These are phyloP conservation scores for Solanum chilense DNA, from an alignment of 257 asterid genomes.

Conservation along the genomic window DNA sequence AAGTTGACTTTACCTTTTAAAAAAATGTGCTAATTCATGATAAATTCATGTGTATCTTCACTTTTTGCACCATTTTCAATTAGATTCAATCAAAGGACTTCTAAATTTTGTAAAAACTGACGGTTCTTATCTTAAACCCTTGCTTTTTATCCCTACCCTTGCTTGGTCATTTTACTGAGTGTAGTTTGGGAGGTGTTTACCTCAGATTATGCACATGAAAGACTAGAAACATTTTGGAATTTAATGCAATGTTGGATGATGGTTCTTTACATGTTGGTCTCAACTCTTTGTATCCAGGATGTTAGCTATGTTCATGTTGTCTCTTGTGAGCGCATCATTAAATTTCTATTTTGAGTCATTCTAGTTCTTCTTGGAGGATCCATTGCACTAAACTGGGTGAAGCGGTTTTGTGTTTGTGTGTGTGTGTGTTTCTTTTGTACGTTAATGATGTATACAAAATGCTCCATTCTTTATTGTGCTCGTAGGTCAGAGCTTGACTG, in stretches of 20 bases:
- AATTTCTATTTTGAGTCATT: not conserved
- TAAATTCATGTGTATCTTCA: not conserved
- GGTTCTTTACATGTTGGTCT: not conserved
- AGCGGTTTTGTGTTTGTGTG: not conserved
- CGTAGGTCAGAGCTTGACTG: constrained; percentile 66
- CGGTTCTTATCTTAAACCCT: not conserved
- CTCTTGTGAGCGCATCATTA: not conserved
- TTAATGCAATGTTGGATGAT: not conserved
- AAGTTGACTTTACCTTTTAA: not conserved
- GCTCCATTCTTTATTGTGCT: not conserved
- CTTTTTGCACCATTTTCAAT: not conserved
- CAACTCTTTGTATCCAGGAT: not conserved
- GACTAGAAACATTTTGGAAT: not conserved
- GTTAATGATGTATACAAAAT: not conserved
- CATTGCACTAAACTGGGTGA: not conserved
- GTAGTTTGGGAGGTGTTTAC: not conserved
- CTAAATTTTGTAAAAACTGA: not conserved
- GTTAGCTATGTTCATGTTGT: not conserved
- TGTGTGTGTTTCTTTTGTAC: not conserved
- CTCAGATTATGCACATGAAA: not conserved
- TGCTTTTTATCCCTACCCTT: not conserved
- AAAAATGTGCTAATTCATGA: not conserved
- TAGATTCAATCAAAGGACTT: not conserved
- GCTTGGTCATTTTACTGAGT: not conserved
- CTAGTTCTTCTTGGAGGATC: not conserved